Evolutionary conservation across 768 basidiomycete species (phyloP).

Genomic region (Mycena vulgaris): DNA sequence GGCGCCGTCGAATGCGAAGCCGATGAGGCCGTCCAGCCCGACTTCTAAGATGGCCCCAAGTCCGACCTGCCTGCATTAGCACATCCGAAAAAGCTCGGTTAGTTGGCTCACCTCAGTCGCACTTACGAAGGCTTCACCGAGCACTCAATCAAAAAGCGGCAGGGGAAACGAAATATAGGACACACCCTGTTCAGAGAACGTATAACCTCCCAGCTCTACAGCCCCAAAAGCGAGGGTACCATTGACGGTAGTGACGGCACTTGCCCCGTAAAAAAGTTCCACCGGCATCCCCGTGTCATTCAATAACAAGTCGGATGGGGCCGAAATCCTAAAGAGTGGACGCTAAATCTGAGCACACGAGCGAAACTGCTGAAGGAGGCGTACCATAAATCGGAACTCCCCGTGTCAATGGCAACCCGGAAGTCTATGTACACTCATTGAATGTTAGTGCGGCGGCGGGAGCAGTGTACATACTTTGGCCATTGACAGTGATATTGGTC

Average conservation of each 20-base stretch:
- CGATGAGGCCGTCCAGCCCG: too few relatives aligned
- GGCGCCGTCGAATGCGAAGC: too few relatives aligned
- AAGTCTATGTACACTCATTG: not conserved
- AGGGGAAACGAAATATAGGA: not conserved
- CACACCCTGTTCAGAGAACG: not conserved
- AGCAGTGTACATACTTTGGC: not conserved
- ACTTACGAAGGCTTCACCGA: not conserved
- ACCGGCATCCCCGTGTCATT: not conserved
- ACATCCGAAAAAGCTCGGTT: too few relatives aligned
- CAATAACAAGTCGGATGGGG: not conserved
- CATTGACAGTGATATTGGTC: not conserved
- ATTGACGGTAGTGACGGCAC: not conserved
- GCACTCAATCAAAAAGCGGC: too few relatives aligned
- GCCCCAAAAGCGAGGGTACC: not conserved
- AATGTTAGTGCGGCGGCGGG: not conserved
- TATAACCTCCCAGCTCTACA: not conserved
- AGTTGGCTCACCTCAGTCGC: not conserved
- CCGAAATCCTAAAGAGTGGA: not conserved
- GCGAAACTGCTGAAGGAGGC: not conserved
- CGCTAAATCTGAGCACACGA: not conserved
- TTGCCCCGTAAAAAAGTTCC: too few relatives aligned
- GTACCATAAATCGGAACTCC: not conserved
- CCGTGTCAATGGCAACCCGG: not conserved
- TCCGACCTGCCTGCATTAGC: not conserved
- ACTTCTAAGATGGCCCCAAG: not conserved